Evolutionary conservation across 2,329 filamentous ascomycete species (phyloP).

Genomic region (Aspergillus ibericus): DNA sequence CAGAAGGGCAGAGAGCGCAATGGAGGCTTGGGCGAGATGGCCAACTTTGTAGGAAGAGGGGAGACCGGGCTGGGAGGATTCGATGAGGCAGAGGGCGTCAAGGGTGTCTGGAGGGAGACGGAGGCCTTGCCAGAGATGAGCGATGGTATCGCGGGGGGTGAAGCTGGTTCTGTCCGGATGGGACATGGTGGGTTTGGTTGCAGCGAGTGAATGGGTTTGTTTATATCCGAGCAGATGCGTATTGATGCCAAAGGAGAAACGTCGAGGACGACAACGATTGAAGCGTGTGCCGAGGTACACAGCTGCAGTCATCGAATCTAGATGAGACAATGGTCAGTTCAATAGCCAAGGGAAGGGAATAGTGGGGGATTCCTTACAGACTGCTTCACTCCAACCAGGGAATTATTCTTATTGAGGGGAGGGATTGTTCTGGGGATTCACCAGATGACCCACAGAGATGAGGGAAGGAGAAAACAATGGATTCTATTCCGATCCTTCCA

Average conservation of each 20-base stretch:
- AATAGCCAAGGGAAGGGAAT: not conserved
- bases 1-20: constrained; percentile 52
- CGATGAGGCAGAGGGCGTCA: constrained; percentile 18
- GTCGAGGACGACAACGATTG: no score
- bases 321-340: not conserved
- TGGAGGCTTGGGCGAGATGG: constrained; percentile 53
- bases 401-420: not conserved
- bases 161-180: constrained; percentile 1
- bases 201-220: not conserved
- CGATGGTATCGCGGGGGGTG: constrained; percentile 10
- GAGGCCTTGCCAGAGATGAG: constrained; percentile 20
- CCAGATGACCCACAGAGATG: not conserved
- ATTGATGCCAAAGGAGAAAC: no score
- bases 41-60: constrained; percentile 58
- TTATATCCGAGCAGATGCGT: not conserved
- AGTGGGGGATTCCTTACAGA: not conserved
- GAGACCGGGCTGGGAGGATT: constrained; percentile 17
- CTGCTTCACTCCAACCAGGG: not conserved
- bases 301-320: not conserved
- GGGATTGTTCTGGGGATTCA: not conserved
- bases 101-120: constrained; percentile 18
- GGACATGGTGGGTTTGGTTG: not conserved
- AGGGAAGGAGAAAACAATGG: not conserved
- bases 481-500: not conserved
- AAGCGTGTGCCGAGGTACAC: no score